Percentiles rank a stretch among this genome's conserved stretches.
phyloP scores from a whole-genome alignment of 371 early-diverging fungal genomes.

The Cokeromyces recurvatus region DNA sequence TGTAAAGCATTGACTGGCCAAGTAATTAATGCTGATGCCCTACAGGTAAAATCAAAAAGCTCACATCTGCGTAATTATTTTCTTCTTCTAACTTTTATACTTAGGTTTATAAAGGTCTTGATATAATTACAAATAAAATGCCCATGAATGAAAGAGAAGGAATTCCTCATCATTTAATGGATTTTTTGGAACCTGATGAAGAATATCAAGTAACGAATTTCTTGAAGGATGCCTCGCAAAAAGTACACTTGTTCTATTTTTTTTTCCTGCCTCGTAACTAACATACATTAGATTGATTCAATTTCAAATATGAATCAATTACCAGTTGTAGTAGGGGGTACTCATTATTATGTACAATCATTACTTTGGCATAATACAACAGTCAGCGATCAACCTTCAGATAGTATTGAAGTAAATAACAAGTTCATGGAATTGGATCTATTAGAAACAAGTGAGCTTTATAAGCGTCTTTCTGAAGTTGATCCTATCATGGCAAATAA shows the following conservation, averaged over 20 bases:
- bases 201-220: conserved; percentile 90
- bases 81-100: no score
- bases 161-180: conserved; percentile 86
- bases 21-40: conserved; percentile 91
- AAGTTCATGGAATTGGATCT: conserved; percentile 29
- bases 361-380: conserved; percentile 75
- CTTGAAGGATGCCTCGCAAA: conserved; percentile 66
- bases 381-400: conserved; percentile 20
- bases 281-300: conserved; percentile 57
- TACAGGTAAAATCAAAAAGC: conserved; percentile 68
- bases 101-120: conserved; percentile 87
- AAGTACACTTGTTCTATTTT: conserved; percentile 43
- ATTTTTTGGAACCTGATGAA: conserved; percentile 64
- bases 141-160: conserved; percentile 64
- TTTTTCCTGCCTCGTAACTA: no score
- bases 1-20: conserved; percentile 83
- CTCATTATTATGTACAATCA: conserved; percentile 93
- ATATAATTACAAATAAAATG: conserved; percentile 93
- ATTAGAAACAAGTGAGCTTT: conserved; percentile 47
- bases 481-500: conserved; percentile 88
- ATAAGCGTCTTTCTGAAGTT: conserved; percentile 54
- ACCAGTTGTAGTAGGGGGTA: conserved; percentile 94
- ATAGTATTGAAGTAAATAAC: conserved; percentile 4
- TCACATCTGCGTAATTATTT: background rate
- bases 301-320: conserved; percentile 63